Base-by-base conservation (phyloP, 2,329 filamentous ascomycete species). In the Fusarium sp. region DNA sequence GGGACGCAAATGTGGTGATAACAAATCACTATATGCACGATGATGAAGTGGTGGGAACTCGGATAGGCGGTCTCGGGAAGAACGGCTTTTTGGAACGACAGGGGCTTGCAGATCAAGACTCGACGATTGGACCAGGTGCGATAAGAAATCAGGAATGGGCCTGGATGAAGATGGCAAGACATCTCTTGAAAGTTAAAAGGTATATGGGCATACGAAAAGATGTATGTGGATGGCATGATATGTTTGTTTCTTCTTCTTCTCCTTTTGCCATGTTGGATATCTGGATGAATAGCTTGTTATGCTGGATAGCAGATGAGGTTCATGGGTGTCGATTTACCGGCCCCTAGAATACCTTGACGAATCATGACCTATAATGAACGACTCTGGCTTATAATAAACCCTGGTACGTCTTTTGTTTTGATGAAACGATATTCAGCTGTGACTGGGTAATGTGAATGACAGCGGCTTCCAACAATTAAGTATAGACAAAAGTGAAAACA, bases 331-430 rank as follows among this genome's bases (percentile, higher is more conserved):
- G 58, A 60, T 72, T 51, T 71, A 52, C 41, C 38, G 45, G 38
- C 44, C 38, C 41, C 29, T 58, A 63, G 65, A 74, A 61, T 55
- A 72, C 57, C 66, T 69, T 69, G 52, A 77, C 70, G 75, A 78
- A 75, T 78, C 67, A 78, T 66, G 76, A 77, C 48, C 54, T 66
- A 58, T 70, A 60, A 74, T 58, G 69, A 70, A 74, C 54, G 60
- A 66, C 31, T 27, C 27, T 60, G 33, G 52, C 39, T 59, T 39
- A 48, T 25, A 39, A 51, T 45, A 38, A 44, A 19, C 21, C 10
- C 18, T 59, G 49, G 19, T 41, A 27, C 19, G 35, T 51, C 42
- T 51, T 41, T 21, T 25, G 33, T 33, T 19, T 27, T 49, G 25
- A 39, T n/a, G 23, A 19, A 31, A 23, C 14, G 9, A 31, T 23